Base-by-base conservation (phyloP, 257 asterid genomes). In the Hygrophila difformis region DNA sequence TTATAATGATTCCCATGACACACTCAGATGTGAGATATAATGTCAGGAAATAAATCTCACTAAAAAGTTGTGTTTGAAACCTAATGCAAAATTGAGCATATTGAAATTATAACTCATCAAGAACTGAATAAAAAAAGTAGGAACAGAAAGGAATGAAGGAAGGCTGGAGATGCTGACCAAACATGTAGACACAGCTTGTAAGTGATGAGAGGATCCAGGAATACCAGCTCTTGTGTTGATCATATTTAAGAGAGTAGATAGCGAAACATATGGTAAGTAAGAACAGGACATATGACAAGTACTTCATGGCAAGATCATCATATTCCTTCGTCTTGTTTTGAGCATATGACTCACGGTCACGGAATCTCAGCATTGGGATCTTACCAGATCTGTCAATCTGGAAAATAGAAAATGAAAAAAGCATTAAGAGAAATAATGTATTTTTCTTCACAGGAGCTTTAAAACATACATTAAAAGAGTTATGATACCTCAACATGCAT, bases 161-260 rank as follows among this genome's bases (percentile, higher is more conserved):
- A 73, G 55, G 56, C 57, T 51, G 18, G n/a, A 51, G 45, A 58
- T 39, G 59, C 93, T 77, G 53, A 89, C 96, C 96, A 22, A 89
- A 89, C 98, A 89, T 89, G 73, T 89, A 89, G 62, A 89, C 98
- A 7, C 98, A 89, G 74, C 94, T 89, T 24, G 98, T 85, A 39
- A 89, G 84, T 63, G 98, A 89, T 44, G 93, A 79, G 21, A 89
- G 94, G 56, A 86, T 86, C 93, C 96, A 89, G 20, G 98, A 89
- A 57, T 89, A 89, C 98, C 98, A 89, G 78, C 96, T 89, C 86
- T 65, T 86, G 78, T 89, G 96, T 49, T 74, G 88, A 50, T 91
- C 98, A 44, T 91, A 91, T 80, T 67, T 91, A 17, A 91, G 69
- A 63, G 98, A 86, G 69, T 91, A 91, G 39, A 91, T 17, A 6